Percentiles rank a stretch among this genome's conserved stretches.
These are phyloP conservation scores for Cryptococcus jaspeensis DNA, from an alignment of 1,284 basidiomycete genomes.

Conservation along the genomic window DNA sequence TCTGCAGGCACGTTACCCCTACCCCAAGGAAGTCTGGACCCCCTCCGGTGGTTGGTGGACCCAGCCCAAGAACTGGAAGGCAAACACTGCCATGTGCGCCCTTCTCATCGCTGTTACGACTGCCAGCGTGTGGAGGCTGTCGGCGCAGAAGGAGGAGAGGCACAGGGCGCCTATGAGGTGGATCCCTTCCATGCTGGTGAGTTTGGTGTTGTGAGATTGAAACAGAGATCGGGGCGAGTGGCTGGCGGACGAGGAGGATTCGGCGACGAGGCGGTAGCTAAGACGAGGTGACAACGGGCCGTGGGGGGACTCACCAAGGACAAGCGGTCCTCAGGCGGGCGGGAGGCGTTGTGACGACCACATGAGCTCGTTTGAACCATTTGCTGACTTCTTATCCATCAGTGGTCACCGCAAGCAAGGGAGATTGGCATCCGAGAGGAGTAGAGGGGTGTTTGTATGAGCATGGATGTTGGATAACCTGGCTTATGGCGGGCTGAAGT, in stretches of 20 bases:
- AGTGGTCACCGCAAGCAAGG: slow-evolving; percentile 46
- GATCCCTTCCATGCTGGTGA: slow-evolving; percentile 52
- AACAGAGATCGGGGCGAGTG: not conserved
- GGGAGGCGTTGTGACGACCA: too few species aligned
- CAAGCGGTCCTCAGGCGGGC: too few species aligned
- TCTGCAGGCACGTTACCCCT: slow-evolving; percentile 54
- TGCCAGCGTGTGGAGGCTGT: slow-evolving; percentile 55
- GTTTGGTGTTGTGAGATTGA: slow-evolving; percentile 11
- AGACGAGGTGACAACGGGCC: too few species aligned
- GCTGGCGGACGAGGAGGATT: too few species aligned
- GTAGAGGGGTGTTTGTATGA: slow-evolving; percentile 6
- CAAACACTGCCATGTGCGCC: slow-evolving; percentile 55
- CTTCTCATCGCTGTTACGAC: slow-evolving; percentile 53
- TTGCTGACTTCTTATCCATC: not conserved
- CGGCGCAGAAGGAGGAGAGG: slow-evolving; percentile 56
- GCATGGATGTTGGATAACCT: not conserved
- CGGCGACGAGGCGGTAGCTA: too few species aligned
- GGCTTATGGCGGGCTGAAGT: not conserved
- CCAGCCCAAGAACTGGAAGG: slow-evolving; percentile 57
- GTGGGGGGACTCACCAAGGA: too few species aligned
- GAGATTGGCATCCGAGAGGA: slow-evolving; percentile 35
- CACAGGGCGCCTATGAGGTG: slow-evolving; percentile 53
- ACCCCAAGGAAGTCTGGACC: slow-evolving; percentile 60
- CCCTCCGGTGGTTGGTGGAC: slow-evolving; percentile 60
- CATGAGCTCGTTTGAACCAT: not conserved